phyloP scores from a whole-genome alignment of 805 yeast genomes.

The Candida multigemmis region DNA sequence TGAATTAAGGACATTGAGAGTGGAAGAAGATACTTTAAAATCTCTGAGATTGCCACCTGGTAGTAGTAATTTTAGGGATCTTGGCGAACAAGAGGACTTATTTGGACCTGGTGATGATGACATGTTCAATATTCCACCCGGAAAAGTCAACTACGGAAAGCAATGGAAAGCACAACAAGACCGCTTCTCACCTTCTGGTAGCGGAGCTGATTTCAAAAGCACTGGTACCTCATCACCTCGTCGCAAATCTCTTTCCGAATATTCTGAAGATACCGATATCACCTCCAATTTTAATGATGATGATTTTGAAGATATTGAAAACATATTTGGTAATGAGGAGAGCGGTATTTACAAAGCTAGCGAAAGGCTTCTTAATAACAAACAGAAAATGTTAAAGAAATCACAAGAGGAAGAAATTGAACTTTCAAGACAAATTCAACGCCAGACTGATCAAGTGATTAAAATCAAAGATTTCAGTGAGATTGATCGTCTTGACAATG shows the following conservation, averaged over 20 bases:
- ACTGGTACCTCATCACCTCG: conserved; percentile 6
- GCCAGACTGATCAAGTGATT: conserved; percentile 13
- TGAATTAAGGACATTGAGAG: too few relatives aligned
- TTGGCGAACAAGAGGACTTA: too few relatives aligned
- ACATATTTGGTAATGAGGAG: conserved; percentile 28
- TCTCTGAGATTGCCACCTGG: too few relatives aligned
- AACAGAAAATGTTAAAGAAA: conserved; percentile 8
- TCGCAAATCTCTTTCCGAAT: conserved; percentile 22
- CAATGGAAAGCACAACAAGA: too few relatives aligned
- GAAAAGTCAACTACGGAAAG: too few relatives aligned
- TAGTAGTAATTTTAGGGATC: too few relatives aligned
- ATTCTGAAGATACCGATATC: conserved; percentile 31
- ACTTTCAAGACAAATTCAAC: conserved; percentile 6
- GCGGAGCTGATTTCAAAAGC: too few relatives aligned
- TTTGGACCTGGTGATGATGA: too few relatives aligned
- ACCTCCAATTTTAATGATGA: conserved; percentile 30
- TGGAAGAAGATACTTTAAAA: too few relatives aligned
- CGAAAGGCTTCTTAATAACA: too few relatives aligned
- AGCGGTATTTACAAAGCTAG: conserved; percentile 25
- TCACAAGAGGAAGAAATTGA: conserved; percentile 23
- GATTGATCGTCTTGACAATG: conserved; percentile 16
- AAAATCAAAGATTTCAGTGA: conserved; percentile 5
- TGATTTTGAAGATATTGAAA: conserved; percentile 27
- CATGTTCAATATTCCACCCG: too few relatives aligned
- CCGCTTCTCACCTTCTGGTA: too few relatives aligned